Evolutionary conservation across 805 yeast species (phyloP), one percentile per base, ranked within the genome.

Genomic region (Yamadazyma philogaea): DNA sequence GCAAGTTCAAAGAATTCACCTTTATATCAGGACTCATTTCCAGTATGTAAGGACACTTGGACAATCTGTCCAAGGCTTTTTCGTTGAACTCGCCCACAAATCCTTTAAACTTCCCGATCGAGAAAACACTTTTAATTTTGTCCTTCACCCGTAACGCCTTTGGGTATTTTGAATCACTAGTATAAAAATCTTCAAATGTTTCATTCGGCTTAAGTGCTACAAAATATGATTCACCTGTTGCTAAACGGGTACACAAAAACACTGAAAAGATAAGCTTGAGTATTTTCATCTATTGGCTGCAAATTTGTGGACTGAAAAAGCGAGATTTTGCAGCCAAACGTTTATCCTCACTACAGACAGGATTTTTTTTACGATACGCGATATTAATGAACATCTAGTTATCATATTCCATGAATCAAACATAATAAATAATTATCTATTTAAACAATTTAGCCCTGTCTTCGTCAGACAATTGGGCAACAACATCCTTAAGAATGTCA

Each of bases 51-150:
- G 87, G 88, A 54, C 81, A 82, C 16, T 58, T 60, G 32, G 68
- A 68, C 45, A 83, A 70, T 51, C 74, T 66, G 7, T 68, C 71
- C 28, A 78, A 52, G 1, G 74, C 65, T 8, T 67, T 77, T 20
- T 62, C 57, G 8, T 81, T 66, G 56, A 83, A 78, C 42, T 72
- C 73, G 1, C 89, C 88, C 0, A 82, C 72, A 47, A 88, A 77
- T 0, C 85, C 95, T 49, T 76, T 78, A 55, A 86, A 84, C 17
- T 71, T 72, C 1, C 95, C 95, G 54, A 87, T 79, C 0, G 84
- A 72, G 50, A 79, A 79, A 10, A 76, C 66, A 42, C 74, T 70
- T 10, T 70, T 66, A 20, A 86, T 73, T 32, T 69, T 60, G 30
- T 72, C 66, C 47, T 77, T 58, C 40, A 74, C 61, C 53, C 78